phyloP scores from a whole-genome alignment of 768 basidiomycete genomes.

The Neoboletus magnificus region DNA sequence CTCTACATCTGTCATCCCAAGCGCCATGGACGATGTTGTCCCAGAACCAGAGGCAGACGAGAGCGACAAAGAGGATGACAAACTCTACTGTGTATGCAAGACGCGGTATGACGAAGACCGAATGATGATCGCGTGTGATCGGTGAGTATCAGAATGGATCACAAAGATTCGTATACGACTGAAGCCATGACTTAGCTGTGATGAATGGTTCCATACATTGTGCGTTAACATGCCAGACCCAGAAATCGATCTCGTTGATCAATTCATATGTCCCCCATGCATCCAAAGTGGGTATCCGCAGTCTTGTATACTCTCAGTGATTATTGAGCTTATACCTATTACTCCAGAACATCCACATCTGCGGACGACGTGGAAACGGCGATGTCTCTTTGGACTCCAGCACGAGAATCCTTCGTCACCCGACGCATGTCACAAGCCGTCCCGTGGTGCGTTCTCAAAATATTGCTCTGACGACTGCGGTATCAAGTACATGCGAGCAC shows the following conservation, averaged over 20 bases:
- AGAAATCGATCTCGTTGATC: conserved; percentile 85
- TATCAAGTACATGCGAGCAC: conserved; percentile 63
- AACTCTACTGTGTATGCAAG: conserved; percentile 86
- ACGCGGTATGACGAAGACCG: conserved; percentile 83
- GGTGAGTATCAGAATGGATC: conserved; percentile 43
- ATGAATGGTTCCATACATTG: conserved; percentile 91
- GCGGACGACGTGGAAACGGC: conserved; percentile 74
- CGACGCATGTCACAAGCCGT: conserved; percentile 75
- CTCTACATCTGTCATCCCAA: conserved; percentile 68
- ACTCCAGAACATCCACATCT: conserved; percentile 55
- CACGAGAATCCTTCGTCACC: conserved; percentile 60
- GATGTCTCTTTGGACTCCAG: conserved; percentile 68
- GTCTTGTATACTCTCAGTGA: neutral
- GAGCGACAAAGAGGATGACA: conserved; percentile 41
- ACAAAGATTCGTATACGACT: neutral
- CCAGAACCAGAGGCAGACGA: conserved; percentile 52
- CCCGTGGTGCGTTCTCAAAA: conserved; percentile 80
- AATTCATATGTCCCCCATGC: conserved; percentile 86
- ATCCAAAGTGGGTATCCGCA: conserved; percentile 55
- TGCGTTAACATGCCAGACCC: conserved; percentile 81
- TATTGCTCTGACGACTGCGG: conserved; percentile 92
- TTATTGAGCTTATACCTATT: neutral
- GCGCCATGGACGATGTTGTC: conserved; percentile 37
- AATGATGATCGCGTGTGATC: conserved; percentile 92
- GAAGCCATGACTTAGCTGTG: conserved; percentile 53